Evolutionary conservation across 805 yeast genomes (phyloP).

Genomic region (Spencermartinsiella europaea): DNA sequence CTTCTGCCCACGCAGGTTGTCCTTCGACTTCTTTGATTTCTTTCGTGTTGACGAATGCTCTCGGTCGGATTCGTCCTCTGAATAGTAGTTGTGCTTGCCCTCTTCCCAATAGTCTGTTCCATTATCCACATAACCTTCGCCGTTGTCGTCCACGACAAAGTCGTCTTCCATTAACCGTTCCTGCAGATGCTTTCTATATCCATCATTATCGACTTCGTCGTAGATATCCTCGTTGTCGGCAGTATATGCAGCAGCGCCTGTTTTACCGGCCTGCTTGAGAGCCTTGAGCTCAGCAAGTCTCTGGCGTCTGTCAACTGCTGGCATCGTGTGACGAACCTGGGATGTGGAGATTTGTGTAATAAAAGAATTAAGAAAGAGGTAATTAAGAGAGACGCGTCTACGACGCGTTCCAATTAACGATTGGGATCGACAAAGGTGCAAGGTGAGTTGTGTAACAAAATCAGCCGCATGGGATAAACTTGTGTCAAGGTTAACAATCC

Average conservation of each 20-base stretch:
- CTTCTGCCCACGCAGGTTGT: conserved; percentile 26
- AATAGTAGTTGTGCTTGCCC: conserved; percentile 37
- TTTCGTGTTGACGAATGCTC: conserved; percentile 18
- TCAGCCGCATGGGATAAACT: too few species aligned
- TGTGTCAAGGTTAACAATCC: too few species aligned
- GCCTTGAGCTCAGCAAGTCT: conserved; percentile 11
- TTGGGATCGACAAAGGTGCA: too few species aligned
- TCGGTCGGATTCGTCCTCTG: conserved; percentile 29
- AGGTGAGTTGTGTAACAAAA: too few species aligned
- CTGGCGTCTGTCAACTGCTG: background rate
- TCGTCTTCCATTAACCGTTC: conserved; percentile 82
- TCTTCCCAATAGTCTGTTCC: conserved; percentile 88
- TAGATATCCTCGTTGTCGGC: conserved; percentile 58
- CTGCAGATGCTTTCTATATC: conserved; percentile 70
- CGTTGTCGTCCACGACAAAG: conserved; percentile 90
- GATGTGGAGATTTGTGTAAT: background rate
- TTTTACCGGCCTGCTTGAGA: conserved; percentile 10
- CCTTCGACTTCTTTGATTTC: conserved; percentile 19
- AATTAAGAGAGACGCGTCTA: background rate
- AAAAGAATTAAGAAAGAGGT: background rate
- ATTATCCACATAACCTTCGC: conserved; percentile 88
- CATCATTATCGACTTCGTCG: conserved; percentile 81
- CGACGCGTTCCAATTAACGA: too few species aligned
- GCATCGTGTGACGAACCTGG: too few species aligned
- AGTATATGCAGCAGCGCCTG: conserved; percentile 38